Evolutionary conservation across 306 rosid genomes (phyloP).

Genomic region (Mimosa bimucronata): DNA sequence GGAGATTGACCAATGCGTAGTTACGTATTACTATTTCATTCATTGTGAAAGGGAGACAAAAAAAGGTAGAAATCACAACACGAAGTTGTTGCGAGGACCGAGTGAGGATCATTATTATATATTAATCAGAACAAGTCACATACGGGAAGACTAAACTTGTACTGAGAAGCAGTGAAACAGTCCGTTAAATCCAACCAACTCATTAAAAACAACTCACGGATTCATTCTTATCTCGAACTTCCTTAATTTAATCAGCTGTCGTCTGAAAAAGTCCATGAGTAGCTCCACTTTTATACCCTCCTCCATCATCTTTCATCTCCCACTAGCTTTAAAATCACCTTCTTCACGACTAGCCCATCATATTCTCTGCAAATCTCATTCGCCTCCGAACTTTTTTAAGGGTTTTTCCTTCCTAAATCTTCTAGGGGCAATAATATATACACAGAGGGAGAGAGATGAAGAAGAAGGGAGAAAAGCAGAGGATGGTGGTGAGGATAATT

Average conservation of each 20-base stretch:
- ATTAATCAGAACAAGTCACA: background rate
- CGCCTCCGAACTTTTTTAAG: background rate
- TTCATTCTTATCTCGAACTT: background rate
- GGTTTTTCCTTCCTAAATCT: background rate
- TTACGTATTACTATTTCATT: background rate
- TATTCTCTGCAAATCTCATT: background rate
- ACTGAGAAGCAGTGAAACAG: background rate
- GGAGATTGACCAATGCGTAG: background rate
- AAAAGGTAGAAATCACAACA: background rate
- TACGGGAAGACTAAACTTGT: too few species aligned
- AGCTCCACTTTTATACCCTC: background rate
- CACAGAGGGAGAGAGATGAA: slow-evolving; percentile 5
- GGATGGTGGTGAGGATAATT: slow-evolving; percentile 49
- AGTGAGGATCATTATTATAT: background rate
- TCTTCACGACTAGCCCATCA: background rate
- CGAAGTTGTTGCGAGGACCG: background rate
- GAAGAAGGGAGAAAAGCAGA: slow-evolving; percentile 45
- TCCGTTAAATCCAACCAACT: background rate
- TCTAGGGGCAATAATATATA: background rate
- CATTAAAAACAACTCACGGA: background rate
- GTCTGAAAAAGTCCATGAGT: background rate
- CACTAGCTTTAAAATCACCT: background rate
- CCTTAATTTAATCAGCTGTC: background rate
- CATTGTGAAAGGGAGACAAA: too few species aligned
- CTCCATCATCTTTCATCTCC: background rate